Evolutionary conservation across 805 yeast genomes (phyloP).

Genomic region (Candida gorgasii): DNA sequence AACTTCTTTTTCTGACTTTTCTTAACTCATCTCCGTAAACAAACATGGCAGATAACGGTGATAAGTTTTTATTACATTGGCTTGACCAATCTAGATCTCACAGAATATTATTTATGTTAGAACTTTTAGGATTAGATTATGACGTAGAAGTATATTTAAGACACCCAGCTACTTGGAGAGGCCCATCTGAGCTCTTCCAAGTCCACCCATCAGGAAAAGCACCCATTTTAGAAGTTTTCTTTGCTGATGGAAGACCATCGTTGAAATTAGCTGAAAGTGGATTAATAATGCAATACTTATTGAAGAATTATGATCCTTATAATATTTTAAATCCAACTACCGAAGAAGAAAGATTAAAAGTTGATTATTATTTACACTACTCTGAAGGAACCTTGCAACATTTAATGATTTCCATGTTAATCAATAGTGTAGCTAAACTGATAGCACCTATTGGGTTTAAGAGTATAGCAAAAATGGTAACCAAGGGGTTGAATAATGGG

Average conservation of each 20-base stretch:
- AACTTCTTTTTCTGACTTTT: neutral
- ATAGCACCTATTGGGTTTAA: slow-evolving; percentile 51
- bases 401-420: slow-evolving; percentile 37
- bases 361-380: slow-evolving; percentile 57
- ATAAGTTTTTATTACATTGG: slow-evolving; percentile 26
- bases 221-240: slow-evolving; percentile 53
- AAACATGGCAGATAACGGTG: slow-evolving; percentile 15
- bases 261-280: slow-evolving; percentile 41
- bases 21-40: neutral
- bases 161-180: slow-evolving; percentile 44
- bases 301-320: slow-evolving; percentile 35
- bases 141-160: slow-evolving; percentile 55
- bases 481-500: slow-evolving; percentile 47
- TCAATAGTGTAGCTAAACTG: slow-evolving; percentile 42
- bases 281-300: slow-evolving; percentile 37
- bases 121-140: slow-evolving; percentile 56
- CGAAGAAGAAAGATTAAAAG: slow-evolving; percentile 41
- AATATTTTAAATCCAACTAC: slow-evolving; percentile 25
- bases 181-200: slow-evolving; percentile 47
- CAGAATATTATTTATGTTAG: slow-evolving; percentile 65
- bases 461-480: slow-evolving; percentile 41
- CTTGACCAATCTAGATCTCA: slow-evolving; percentile 59
- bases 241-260: slow-evolving; percentile 36
- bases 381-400: slow-evolving; percentile 65
- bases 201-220: slow-evolving; percentile 65